These are phyloP conservation scores for Aspergillus transmontanensis DNA, from an alignment of 2,329 filamentous ascomycete species.

Conservation along the genomic window DNA sequence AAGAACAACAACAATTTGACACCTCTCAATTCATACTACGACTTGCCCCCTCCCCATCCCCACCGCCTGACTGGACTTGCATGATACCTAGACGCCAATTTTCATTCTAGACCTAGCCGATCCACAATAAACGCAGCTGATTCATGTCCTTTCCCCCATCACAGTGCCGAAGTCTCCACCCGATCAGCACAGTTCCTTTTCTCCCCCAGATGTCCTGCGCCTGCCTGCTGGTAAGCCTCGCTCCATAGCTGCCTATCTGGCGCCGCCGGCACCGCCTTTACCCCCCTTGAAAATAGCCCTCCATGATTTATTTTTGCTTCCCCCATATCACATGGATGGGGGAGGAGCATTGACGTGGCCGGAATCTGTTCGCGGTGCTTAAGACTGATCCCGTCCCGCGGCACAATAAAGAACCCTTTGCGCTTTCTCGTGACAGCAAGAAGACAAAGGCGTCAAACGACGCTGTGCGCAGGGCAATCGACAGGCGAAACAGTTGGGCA, in stretches of 20 bases:
- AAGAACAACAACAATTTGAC: slow-evolving; percentile 3
- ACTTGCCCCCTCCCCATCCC: not conserved
- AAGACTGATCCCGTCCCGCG: slow-evolving; percentile 3
- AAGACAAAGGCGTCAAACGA: slow-evolving; percentile 12
- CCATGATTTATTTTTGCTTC: slow-evolving; percentile 1
- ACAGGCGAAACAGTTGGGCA: slow-evolving; percentile 7
- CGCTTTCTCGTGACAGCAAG: slow-evolving; percentile 10
- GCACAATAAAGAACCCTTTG: slow-evolving; percentile 2
- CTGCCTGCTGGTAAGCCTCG: slow-evolving; percentile 6
- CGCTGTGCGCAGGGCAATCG: not conserved
- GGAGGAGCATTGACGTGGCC: slow-evolving; percentile 12
- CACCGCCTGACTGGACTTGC: slow-evolving; percentile 5
- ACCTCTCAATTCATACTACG: not conserved
- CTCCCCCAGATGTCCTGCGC: not conserved
- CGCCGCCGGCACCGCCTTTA: not conserved
- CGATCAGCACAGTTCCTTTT: not conserved
- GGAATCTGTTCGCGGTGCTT: slow-evolving; percentile 8
- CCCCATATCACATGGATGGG: slow-evolving; percentile 9
- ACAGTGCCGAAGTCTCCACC: slow-evolving; percentile 2
- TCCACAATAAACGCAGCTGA: slow-evolving; percentile 4
- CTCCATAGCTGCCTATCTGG: not conserved
- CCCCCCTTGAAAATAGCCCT: not conserved
- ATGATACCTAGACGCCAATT: not conserved
- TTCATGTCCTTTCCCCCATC: not conserved
- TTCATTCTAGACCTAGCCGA: slow-evolving; percentile 1